Evolutionary conservation across 345 rosid species (phyloP), one percentile per base, ranked within the genome.

Genomic region (Linum lewisii): DNA sequence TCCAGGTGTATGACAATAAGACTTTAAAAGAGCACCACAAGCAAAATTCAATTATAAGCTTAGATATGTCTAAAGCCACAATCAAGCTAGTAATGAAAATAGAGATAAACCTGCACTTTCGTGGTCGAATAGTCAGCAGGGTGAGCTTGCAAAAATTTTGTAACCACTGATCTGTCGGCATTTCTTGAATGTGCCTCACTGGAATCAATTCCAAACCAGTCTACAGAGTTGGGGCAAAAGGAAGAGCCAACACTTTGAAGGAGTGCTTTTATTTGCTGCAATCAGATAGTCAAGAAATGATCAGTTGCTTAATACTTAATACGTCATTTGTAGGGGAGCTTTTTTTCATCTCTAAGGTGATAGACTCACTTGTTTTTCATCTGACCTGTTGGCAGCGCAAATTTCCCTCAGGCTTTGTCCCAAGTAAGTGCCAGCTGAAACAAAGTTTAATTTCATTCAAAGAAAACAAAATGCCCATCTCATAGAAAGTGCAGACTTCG

Each of bases 231-330:
- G 53, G 97, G 94, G 71, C 91, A 93, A 70, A 93, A 83, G 26
- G 84, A 81, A 62, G 81, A 64, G 52, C 94, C 99, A 68, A 86
- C 82, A 66, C 72, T 76, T 74, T 69, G 68, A 54, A 93, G 89
- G 66, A 93, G 91, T 6, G 89, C 97, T 68, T 73, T 83, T 45
- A 89, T 82, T 89, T 93, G 97, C 99, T 93, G 86, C 75, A 80
- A 21, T 38, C 54, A 47, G 18, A 59, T 71, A 57, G 60, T 65
- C 65, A 59, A 54, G 21, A 19, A 29, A 51, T 45, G 20, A 23
- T 21, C 34, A 29, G 36, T 29, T 42, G 26, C 51, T 13, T 59
- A 24, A 45, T 42, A 44, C 51, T 13, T 59, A 24, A 1, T 53
- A 34, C 20, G 7, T 29, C 50, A 16, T 4, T 2, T 24, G 32